Base-by-base conservation (phyloP, 768 basidiomycete species). In the Megacollybia marginata region DNA sequence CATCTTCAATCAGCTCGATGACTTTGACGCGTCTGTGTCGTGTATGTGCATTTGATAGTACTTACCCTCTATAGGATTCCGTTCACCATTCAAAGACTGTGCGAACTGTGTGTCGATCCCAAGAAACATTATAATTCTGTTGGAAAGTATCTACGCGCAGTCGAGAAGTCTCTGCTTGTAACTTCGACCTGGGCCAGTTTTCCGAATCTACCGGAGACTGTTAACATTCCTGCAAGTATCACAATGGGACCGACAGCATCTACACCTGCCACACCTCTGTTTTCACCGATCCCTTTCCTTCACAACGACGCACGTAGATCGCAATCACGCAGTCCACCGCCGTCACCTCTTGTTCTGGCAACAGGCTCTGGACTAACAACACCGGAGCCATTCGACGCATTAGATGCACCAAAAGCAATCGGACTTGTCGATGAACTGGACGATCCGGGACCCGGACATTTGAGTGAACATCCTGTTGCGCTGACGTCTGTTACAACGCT, bases 1-100 rank as follows among this genome's bases (percentile, higher is more conserved):
- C 5, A 74, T 93, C 20, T 82, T 80, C 59, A 65, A 65, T 9
- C 81, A 86, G 55, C 65, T 93, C 23, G 79, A 90, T 55, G 78
- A 78, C 34, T 89, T 92, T 54, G 86, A 90, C 40, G 75, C 75
- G 90, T 90, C 57, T 44, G 80, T 72, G 46, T 13, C 11, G 15
- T 44, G 45, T 34, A 11, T 32, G 18, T 47, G 23, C 38, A 28
- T 33, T 42, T 45, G 5, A 44, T 36, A 48, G 40, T 15, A 19
- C 46, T 44, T 50, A 47, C 31, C 56, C 48, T 58, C 28, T 5
- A 44, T 33, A 47, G 46, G 13, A 76, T 87, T 0, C 92, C 92
- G 2, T 95, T 94, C 63, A 93, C 92, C 9, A 86, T 94, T 48
- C 92, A 95, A 65, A 82, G 92, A 42, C 69, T 93, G 11, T 89